Evolutionary conservation across 2,329 filamentous ascomycete genomes (phyloP).

Genomic region (Verticillium nonalfalfae): DNA sequence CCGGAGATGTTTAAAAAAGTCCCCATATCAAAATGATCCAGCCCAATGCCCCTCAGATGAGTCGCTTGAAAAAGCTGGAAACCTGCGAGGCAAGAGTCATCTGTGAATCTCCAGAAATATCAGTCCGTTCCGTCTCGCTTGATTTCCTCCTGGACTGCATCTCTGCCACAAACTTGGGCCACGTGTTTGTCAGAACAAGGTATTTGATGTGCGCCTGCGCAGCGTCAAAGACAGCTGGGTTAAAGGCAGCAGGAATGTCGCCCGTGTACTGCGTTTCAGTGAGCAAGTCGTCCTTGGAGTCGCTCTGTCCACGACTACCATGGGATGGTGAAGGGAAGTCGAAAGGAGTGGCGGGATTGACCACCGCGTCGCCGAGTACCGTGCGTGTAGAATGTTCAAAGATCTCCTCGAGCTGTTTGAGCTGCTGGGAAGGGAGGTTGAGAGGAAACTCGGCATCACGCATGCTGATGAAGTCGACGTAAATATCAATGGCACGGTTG

Average conservation of each 20-base stretch:
- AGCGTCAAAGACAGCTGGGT: slow-evolving; percentile 47
- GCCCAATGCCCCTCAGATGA: neutral
- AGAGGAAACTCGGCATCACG: slow-evolving; percentile 42
- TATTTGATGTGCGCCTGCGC: slow-evolving; percentile 58
- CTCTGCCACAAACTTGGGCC: slow-evolving; percentile 49
- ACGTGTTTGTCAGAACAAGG: slow-evolving; percentile 62
- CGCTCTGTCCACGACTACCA: neutral
- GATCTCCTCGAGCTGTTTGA: slow-evolving; percentile 30
- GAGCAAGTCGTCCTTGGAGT: neutral
- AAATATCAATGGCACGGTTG: slow-evolving; percentile 41
- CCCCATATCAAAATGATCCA: neutral
- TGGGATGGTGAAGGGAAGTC: neutral
- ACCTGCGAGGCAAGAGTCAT: slow-evolving; percentile 12
- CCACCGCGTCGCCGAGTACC: slow-evolving; percentile 16
- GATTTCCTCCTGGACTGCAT: slow-evolving; percentile 13
- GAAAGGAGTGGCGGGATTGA: slow-evolving; percentile 16
- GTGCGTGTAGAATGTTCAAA: slow-evolving; percentile 34
- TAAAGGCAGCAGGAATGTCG: slow-evolving; percentile 41
- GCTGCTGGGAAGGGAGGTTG: slow-evolving; percentile 39
- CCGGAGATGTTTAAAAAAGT: neutral
- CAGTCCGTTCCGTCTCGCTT: slow-evolving; percentile 14
- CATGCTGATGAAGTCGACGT: slow-evolving; percentile 37
- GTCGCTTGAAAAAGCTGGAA: slow-evolving; percentile 2
- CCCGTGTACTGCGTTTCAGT: slow-evolving; percentile 25
- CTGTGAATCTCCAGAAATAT: slow-evolving; percentile 7